Evolutionary conservation across 2,329 filamentous ascomycete genomes (phyloP), one percentile per base, ranked within the genome.

Genomic region (Cladosporium cucumerinum): DNA sequence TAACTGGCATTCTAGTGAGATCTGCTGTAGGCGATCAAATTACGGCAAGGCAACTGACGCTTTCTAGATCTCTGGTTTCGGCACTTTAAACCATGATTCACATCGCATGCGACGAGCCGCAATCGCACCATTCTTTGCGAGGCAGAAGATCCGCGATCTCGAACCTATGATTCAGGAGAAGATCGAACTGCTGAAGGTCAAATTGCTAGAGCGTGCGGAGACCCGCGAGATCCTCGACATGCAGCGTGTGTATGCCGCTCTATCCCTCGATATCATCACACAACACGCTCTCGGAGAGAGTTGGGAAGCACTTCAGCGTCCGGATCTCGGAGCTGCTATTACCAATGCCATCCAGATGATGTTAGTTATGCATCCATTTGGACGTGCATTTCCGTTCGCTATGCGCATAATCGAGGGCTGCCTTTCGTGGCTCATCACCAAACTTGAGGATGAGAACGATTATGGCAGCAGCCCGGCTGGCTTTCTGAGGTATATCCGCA

Each of bases 281-380:
- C 55, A 58, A 26, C 55, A 58, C 26, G 36, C 55, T 12, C 55
- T 58, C 7, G 55, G 55, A 28, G 55, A 58, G 11, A 58, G 55
- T 25, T 58, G 55, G 55, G 55, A 46, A 46, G 55, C 55, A 26
- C 36, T 58, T 43, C 36, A 46, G 32, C 23, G 34, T n/a, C 55
- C 55, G 1, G 36, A 58, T 26, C 18, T 58, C 6, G 55, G 55
- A 43, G 55, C 34, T 12, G 55, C 34, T 14, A 58, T 58, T 16
- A 34, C 32, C 34, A 28, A 39, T 12, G 34, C 55, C 1, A 46
- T 58, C 55, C 16, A 28, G 32, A 12, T n/a, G 12, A n/a, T 58
- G 18, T 16, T 58, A 16, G 23, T 30, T 3, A 12, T 58, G 4
- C 55, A 58, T 58, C 55, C 55, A 30, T 58, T 25, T 7, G 55